A percentile compares a stretch with the other conserved stretches of the same genome.
phyloP scores from a whole-genome alignment of 1,139 yeast genomes.

The Hyphopichia pseudoburtonii region DNA sequence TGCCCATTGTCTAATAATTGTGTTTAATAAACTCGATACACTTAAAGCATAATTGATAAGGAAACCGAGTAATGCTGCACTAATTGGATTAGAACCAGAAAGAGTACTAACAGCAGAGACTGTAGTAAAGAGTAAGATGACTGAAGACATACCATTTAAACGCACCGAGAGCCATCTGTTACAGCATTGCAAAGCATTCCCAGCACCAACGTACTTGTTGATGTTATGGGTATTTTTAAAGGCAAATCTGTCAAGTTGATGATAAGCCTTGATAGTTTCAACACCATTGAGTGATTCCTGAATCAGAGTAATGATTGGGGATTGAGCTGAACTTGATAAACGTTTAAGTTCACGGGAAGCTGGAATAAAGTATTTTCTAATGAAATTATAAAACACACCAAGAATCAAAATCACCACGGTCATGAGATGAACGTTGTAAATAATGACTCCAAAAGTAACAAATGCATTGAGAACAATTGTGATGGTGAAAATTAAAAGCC shows the following conservation, averaged over 20 bases:
- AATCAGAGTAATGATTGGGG: constrained; percentile 27
- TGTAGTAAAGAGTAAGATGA: constrained; percentile 21
- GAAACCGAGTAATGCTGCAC: constrained; percentile 28
- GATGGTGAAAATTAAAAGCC: constrained; percentile 23
- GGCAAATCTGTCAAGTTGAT: constrained; percentile 21
- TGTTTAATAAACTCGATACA: constrained; percentile 22
- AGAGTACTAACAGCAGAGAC: constrained; percentile 19
- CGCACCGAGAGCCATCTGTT: constrained; percentile 31
- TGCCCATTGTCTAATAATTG: constrained; percentile 27
- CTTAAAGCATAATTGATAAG: constrained; percentile 27
- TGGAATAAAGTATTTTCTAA: constrained; percentile 23
- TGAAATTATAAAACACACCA: constrained; percentile 22
- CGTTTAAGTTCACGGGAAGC: constrained; percentile 28
- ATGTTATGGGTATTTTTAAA: constrained; percentile 15
- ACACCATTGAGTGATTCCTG: constrained; percentile 32
- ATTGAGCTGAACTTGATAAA: constrained; percentile 21
- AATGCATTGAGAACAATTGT: constrained; percentile 12
- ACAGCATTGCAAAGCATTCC: constrained; percentile 11
- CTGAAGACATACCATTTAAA: constrained; percentile 24
- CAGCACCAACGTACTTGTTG: constrained; percentile 16
- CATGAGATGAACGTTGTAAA: constrained; percentile 26
- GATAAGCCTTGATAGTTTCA: constrained; percentile 29
- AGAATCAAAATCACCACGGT: constrained; percentile 17
- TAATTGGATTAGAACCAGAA: constrained; percentile 16
- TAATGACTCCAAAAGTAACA: constrained; percentile 20